Evolutionary conservation across 139 green algal species (phyloP).

Genomic region (Coccomyxa sp.): DNA sequence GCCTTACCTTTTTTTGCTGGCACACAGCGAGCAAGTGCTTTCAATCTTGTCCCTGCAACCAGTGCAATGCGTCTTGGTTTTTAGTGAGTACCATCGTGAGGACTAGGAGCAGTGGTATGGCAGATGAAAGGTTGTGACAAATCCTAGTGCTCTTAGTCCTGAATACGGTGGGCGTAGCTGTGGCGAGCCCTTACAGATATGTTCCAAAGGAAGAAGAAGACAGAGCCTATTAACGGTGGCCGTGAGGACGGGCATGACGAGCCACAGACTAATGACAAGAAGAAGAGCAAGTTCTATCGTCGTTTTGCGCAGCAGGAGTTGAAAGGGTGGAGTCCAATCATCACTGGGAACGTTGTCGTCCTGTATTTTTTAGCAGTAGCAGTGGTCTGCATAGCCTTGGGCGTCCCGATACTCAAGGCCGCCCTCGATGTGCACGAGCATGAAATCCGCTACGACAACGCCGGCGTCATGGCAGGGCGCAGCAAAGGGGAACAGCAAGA

Average conservation of each 20-base stretch:
- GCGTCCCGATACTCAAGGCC: constrained; percentile 39
- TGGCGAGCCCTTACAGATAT: neutral
- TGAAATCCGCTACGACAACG: constrained; percentile 31
- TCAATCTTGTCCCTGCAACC: too few species aligned
- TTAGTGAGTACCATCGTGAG: too few species aligned
- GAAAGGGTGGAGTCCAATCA: constrained; percentile 32
- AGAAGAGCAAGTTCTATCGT: constrained; percentile 1
- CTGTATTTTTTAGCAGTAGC: constrained; percentile 26
- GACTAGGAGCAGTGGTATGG: too few species aligned
- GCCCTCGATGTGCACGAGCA: constrained; percentile 34
- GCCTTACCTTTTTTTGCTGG: too few species aligned
- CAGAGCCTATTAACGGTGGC: neutral
- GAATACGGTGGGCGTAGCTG: too few species aligned
- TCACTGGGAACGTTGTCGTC: constrained; percentile 25
- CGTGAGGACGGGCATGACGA: too few species aligned
- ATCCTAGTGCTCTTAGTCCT: too few species aligned
- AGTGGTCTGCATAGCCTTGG: constrained; percentile 33
- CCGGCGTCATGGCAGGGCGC: constrained; percentile 14
- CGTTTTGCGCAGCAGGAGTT: constrained; percentile 38
- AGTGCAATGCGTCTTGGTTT: too few species aligned
- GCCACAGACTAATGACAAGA: neutral
- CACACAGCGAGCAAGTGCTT: too few species aligned
- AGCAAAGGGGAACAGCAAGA: constrained; percentile 1
- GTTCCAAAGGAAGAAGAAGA: neutral
- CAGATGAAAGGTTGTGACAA: too few species aligned